Evolutionary conservation across 352 stramenopile genomes (phyloP).

Genomic region (Globisporangium parvum): DNA sequence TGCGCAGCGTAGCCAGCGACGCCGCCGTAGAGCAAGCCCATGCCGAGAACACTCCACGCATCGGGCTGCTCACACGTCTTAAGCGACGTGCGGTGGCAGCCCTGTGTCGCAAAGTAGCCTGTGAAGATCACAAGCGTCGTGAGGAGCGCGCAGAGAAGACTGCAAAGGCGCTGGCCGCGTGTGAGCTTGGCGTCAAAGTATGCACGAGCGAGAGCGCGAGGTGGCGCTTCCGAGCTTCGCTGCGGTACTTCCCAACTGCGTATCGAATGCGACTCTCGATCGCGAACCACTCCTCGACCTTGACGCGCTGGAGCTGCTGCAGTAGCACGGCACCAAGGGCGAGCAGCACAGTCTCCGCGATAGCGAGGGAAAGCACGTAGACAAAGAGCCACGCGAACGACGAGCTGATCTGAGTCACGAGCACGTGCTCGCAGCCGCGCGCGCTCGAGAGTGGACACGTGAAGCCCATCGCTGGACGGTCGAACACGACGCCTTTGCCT

Average conservation of each 20-base stretch:
- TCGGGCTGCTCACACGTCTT: slow-evolving; percentile 56
- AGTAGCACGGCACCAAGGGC: slow-evolving; percentile 21
- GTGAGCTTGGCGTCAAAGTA: slow-evolving; percentile 61
- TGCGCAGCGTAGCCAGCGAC: slow-evolving; percentile 37
- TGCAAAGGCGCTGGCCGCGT: slow-evolving; percentile 42
- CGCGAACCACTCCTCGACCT: slow-evolving; percentile 37
- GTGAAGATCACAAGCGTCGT: slow-evolving; percentile 45
- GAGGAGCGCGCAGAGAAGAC: slow-evolving; percentile 34
- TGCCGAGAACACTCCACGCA: slow-evolving; percentile 31
- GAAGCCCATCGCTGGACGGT: slow-evolving; percentile 30
- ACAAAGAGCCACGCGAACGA: slow-evolving; percentile 45
- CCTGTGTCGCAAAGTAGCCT: slow-evolving; percentile 42
- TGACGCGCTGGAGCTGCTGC: slow-evolving; percentile 21
- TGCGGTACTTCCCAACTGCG: slow-evolving; percentile 39
- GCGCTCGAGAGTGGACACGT: slow-evolving; percentile 33
- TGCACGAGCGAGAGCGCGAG: slow-evolving; percentile 39
- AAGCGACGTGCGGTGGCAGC: slow-evolving; percentile 51
- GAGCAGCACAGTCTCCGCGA: slow-evolving; percentile 26
- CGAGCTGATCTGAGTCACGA: slow-evolving; percentile 25
- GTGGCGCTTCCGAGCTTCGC: slow-evolving; percentile 36
- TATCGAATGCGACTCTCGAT: slow-evolving; percentile 52
- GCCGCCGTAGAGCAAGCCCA: slow-evolving; percentile 56
- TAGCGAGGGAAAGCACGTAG: slow-evolving; percentile 28
- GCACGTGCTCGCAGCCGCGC: slow-evolving; percentile 25
- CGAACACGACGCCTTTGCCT: slow-evolving; percentile 32